A percentile compares a stretch with the other conserved stretches of the same genome.
phyloP scores from a whole-genome alignment of 208 protist species.

The Leishmania braziliensis region DNA sequence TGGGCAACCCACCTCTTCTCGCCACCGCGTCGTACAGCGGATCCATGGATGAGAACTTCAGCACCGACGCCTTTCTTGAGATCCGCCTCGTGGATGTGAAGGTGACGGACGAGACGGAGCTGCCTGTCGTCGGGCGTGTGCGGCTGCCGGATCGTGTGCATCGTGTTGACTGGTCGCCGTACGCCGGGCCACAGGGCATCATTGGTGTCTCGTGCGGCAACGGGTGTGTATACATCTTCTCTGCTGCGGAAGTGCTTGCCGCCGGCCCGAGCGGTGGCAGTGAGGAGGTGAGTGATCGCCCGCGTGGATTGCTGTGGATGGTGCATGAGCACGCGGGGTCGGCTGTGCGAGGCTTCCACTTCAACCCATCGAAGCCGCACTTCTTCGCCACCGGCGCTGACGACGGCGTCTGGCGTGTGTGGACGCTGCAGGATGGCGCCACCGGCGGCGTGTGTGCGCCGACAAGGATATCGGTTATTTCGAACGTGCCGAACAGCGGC shows the following conservation, averaged over 20 bases:
- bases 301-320: conserved; percentile 64
- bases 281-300: conserved; percentile 33
- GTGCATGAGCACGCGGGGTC: conserved; percentile 82
- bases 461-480: conserved; percentile 68
- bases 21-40: conserved; percentile 70
- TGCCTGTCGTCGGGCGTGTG: conserved; percentile 61
- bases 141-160: conserved; percentile 56
- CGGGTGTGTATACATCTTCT: conserved; percentile 77
- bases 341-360: conserved; percentile 90
- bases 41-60: conserved; percentile 81
- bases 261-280: conserved; percentile 28
- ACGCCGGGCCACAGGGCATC: conserved; percentile 56
- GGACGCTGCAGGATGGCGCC: conserved; percentile 85
- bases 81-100: conserved; percentile 75
- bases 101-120: conserved; percentile 67
- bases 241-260: conserved; percentile 48
- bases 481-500: conserved; percentile 43
- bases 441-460: conserved; percentile 45
- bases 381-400: conserved; percentile 80
- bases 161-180: conserved; percentile 80
- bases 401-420: conserved; percentile 85
- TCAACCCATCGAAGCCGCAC: conserved; percentile 91
- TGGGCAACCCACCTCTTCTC: conserved; percentile 62
- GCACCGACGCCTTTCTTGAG: conserved; percentile 59
- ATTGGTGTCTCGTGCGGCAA: conserved; percentile 71